Percentiles rank a stretch among this genome's conserved stretches.
phyloP scores from a whole-genome alignment of 352 stramenopile species.

The Phytopythium vexans region DNA sequence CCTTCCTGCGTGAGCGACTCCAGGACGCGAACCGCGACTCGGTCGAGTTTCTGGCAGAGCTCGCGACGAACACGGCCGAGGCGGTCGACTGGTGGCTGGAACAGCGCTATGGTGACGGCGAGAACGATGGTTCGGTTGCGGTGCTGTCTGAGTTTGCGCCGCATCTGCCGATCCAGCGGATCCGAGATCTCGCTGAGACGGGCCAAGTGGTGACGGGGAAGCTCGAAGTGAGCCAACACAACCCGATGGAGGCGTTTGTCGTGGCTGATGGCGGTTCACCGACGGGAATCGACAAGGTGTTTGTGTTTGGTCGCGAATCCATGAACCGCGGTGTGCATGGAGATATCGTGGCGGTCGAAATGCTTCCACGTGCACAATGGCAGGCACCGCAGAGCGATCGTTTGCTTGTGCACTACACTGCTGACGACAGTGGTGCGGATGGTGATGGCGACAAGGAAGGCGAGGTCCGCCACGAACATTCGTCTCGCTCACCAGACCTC shows the following conservation, averaged over 20 bases:
- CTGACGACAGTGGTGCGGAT: conserved; percentile 37
- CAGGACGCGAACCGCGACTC: conserved; percentile 18
- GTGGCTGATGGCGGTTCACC: conserved; percentile 34
- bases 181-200: conserved; percentile 29
- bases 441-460: conserved; percentile 16
- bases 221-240: conserved; percentile 69
- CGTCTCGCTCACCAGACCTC: background rate
- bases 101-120: conserved; percentile 18
- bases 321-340: conserved; percentile 98
- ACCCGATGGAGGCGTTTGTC: conserved; percentile 75
- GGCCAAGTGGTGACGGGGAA: conserved; percentile 37
- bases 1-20: conserved; percentile 42
- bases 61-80: conserved; percentile 61
- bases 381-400: conserved; percentile 55
- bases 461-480: conserved; percentile 2
- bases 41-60: conserved; percentile 42
- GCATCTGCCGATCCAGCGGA: conserved; percentile 33
- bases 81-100: conserved; percentile 44
- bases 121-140: conserved; percentile 18
- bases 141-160: conserved; percentile 46
- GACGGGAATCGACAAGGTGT: conserved; percentile 45
- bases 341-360: conserved; percentile 94
- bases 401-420: conserved; percentile 66
- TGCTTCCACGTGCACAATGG: conserved; percentile 86
- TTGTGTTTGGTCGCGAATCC: conserved; percentile 70